Conservation (phyloP, 1,284 basidiomycete species). For the Rhodotorula sp. region DNA sequence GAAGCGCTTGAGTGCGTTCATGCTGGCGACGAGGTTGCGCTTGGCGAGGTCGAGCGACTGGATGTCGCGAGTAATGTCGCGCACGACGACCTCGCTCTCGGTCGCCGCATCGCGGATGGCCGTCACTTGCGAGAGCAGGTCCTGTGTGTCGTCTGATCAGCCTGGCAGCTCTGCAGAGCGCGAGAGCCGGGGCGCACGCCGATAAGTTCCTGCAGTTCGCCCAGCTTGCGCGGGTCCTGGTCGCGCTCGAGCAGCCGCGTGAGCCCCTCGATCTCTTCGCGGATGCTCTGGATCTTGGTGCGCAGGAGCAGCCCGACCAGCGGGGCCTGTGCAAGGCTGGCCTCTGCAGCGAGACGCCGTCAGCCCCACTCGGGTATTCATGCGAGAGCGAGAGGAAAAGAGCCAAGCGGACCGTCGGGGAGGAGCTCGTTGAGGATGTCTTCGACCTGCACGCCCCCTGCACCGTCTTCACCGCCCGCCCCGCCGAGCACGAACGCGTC, state of each 20-base stretch:
- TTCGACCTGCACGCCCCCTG: conserved; percentile 28
- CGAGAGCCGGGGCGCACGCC: conserved; percentile 60
- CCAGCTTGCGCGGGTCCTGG: conserved; percentile 81
- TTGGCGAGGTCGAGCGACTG: conserved; percentile 92
- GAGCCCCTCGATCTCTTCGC: conserved; percentile 70
- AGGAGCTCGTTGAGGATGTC: conserved; percentile 69
- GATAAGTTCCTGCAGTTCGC: conserved; percentile 87
- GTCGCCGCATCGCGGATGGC: conserved; percentile 91
- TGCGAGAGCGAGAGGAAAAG: not conserved
- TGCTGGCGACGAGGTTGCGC: conserved; percentile 75
- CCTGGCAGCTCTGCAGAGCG: not conserved
- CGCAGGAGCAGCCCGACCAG: conserved; percentile 62
- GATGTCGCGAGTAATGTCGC: conserved; percentile 94
- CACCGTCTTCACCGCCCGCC: not conserved
- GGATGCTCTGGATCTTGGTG: conserved; percentile 64
- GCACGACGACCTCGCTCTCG: conserved; percentile 92
- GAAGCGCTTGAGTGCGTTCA: conserved; percentile 85
- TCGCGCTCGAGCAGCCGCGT: conserved; percentile 67
- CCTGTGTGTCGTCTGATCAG: conserved; percentile 56
- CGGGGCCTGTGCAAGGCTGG: conserved; percentile 23
- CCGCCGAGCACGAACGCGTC: conserved; percentile 39
- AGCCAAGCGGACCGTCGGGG: conserved; percentile 62
- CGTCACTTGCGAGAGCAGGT: conserved; percentile 88
- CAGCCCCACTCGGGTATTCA: conserved; percentile 2
- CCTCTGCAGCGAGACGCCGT: conserved; percentile 32